Conservation (phyloP, 306 rosid genomes). For the Pyrus betulifolia region DNA sequence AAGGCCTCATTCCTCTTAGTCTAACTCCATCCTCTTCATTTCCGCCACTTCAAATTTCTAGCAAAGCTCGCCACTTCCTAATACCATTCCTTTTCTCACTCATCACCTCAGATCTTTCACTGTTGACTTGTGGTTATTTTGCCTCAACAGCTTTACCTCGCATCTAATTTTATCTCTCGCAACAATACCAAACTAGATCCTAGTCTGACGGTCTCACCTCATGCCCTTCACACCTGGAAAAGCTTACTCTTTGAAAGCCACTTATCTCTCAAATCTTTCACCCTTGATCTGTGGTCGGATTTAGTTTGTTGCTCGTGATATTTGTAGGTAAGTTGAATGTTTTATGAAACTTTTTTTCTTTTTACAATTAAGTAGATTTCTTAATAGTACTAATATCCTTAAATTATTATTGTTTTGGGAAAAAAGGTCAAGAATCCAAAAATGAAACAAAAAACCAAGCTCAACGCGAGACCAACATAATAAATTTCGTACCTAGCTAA, state of each 20-base stretch:
- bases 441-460: not conserved
- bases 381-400: not conserved
- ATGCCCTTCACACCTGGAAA: too few species aligned
- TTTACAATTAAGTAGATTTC: too few species aligned
- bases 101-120: not conserved
- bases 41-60: not conserved
- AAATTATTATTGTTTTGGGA: not conserved
- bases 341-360: not conserved
- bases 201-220: too few species aligned
- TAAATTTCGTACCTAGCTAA: not conserved
- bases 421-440: not conserved
- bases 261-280: not conserved
- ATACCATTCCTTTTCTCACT: not conserved
- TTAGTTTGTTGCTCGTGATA: not conserved
- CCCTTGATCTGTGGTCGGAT: not conserved
- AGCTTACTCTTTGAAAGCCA: not conserved
- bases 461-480: not conserved
- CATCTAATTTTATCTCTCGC: too few species aligned
- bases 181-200: too few species aligned
- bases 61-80: not conserved
- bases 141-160: too few species aligned
- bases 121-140: not conserved
- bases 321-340: not conserved
- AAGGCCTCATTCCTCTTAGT: not conserved
- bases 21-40: not conserved